Evolutionary conservation across 1,284 basidiomycete genomes (phyloP).

Genomic region (Heliocybe sulcata): DNA sequence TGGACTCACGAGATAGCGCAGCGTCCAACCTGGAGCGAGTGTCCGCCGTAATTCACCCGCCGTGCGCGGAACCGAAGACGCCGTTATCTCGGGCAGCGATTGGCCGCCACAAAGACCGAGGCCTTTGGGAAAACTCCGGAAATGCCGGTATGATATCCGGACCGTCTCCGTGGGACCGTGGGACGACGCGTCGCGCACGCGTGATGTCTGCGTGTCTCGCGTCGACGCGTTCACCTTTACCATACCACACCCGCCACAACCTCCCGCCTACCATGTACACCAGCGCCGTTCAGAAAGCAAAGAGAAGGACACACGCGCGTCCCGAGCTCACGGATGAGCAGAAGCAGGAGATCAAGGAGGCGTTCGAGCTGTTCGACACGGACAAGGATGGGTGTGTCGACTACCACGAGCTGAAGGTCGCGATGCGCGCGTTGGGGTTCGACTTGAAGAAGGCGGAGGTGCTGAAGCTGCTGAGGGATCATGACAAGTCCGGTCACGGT

Average conservation of each 20-base stretch:
- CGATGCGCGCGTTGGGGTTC: constrained; percentile 96
- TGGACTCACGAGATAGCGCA: neutral
- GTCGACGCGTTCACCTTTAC: neutral
- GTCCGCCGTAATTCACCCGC: neutral
- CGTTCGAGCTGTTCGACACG: constrained; percentile 98
- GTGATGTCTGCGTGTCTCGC: neutral
- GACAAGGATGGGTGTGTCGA: constrained; percentile 97
- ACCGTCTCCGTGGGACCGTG: neutral
- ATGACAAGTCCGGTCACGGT: constrained; percentile 87
- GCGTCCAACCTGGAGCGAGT: neutral
- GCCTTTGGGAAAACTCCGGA: no score
- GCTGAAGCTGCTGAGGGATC: constrained; percentile 87
- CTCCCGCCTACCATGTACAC: constrained; percentile 46
- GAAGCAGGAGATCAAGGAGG: constrained; percentile 96
- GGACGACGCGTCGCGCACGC: constrained; percentile 2
- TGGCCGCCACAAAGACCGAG: neutral
- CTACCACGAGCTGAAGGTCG: constrained; percentile 98
- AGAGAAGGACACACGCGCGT: constrained; percentile 60
- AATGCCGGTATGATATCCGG: neutral
- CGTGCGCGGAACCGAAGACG: neutral
- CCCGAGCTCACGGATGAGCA: constrained; percentile 91
- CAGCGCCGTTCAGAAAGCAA: constrained; percentile 64
- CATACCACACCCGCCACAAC: constrained; percentile 1
- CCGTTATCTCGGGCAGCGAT: neutral
- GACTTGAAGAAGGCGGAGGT: constrained; percentile 99